A percentile compares a stretch with the other conserved stretches of the same genome.
Evolutionary conservation across 2,329 filamentous ascomycete species (phyloP).

Genomic region (Fusarium napiforme): DNA sequence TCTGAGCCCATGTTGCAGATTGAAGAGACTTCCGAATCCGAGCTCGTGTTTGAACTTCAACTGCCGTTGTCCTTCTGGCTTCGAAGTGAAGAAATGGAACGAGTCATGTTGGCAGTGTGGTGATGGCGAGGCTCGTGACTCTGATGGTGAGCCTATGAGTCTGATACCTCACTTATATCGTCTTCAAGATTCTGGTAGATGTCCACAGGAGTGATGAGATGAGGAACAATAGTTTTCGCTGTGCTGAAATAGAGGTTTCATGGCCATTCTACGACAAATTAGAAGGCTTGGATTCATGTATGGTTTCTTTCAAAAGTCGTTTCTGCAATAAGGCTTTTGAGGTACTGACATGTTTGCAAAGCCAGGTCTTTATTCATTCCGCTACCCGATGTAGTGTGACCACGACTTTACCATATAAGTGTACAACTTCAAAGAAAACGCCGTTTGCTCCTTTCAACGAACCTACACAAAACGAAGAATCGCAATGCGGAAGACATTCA

Average conservation of each 20-base stretch:
- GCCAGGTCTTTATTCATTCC: neutral
- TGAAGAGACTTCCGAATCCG: neutral
- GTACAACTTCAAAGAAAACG: neutral
- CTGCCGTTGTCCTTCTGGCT: neutral
- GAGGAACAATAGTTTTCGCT: rapidly evolving
- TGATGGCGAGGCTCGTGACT: no score
- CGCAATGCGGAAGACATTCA: no score
- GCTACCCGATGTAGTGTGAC: neutral
- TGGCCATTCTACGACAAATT: neutral
- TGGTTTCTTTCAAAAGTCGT: neutral
- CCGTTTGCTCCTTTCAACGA: neutral
- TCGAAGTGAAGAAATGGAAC: neutral
- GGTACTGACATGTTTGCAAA: neutral
- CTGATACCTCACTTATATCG: neutral
- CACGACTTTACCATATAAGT: neutral
- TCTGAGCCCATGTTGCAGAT: neutral
- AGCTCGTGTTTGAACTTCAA: neutral
- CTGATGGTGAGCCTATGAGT: neutral
- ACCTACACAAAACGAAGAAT: no score
- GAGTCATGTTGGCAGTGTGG: neutral
- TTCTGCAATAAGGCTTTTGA: neutral
- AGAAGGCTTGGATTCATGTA: neutral
- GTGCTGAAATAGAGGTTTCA: neutral
- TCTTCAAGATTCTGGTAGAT: neutral
- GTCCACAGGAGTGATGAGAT: neutral